Evolutionary conservation across 2,329 filamentous ascomycete genomes (phyloP).

Genomic region (Beauveria asiatica): DNA sequence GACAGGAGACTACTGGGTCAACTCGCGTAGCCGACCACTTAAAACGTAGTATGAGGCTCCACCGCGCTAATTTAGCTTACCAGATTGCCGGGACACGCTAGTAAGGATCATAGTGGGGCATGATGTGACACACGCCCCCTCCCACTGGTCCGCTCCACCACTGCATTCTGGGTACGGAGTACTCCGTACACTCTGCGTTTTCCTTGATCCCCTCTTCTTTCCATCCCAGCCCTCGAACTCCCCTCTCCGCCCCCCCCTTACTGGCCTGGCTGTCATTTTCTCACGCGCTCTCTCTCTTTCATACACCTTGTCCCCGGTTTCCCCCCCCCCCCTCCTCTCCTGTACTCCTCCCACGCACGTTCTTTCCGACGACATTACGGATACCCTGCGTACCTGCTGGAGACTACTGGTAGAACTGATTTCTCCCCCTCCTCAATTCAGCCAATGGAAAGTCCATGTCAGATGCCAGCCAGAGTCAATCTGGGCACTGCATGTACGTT

Average conservation of each 20-base stretch:
- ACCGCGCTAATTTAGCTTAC: conserved; percentile 23
- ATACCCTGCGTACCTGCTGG: neutral
- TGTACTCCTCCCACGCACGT: neutral
- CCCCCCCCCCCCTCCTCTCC: neutral
- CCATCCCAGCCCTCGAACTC: neutral
- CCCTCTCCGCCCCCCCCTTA: too few species aligned
- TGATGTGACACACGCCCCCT: conserved; percentile 6
- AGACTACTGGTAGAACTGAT: neutral
- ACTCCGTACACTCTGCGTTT: neutral
- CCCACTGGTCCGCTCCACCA: neutral
- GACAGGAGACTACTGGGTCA: neutral
- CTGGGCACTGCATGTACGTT: neutral
- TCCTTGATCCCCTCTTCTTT: neutral
- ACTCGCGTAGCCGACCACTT: conserved; percentile 18
- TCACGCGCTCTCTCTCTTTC: neutral
- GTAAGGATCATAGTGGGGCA: conserved; percentile 9
- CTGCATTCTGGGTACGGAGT: neutral
- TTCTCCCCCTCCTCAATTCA: neutral
- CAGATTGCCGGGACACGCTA: conserved; percentile 30
- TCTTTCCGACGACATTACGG: neutral
- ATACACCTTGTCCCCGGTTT: too few species aligned
- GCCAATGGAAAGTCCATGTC: neutral
- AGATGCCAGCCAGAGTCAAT: neutral
- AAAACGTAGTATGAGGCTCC: conserved; percentile 15
- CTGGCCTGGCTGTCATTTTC: too few species aligned